phyloP scores from a whole-genome alignment of 768 basidiomycete genomes.

The Leccinum boreale region DNA sequence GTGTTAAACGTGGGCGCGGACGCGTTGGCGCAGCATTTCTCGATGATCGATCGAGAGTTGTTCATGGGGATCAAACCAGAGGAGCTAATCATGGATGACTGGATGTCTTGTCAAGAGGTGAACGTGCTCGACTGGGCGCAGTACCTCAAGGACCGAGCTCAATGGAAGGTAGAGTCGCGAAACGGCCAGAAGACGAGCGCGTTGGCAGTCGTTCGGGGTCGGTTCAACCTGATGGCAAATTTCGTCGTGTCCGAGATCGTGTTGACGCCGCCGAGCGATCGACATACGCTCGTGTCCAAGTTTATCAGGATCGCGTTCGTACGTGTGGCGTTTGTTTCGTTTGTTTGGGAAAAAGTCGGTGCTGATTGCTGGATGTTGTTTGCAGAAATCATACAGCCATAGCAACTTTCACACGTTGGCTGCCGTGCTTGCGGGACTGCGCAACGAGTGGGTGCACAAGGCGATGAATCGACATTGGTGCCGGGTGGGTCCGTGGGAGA shows the following conservation, averaged over 20 bases:
- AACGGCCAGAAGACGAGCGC: conserved; percentile 64
- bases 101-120: conserved; percentile 58
- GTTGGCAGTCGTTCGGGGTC: conserved; percentile 67
- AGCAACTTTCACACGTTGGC: conserved; percentile 78
- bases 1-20: conserved; percentile 61
- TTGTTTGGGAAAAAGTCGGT: background rate
- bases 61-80: conserved; percentile 85
- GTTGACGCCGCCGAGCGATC: conserved; percentile 62
- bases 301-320: conserved; percentile 88
- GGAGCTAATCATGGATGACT: conserved; percentile 75
- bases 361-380: background rate
- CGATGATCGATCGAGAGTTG: conserved; percentile 85
- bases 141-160: conserved; percentile 72
- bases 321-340: conserved; percentile 23
- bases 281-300: conserved; percentile 65
- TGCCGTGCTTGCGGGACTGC: conserved; percentile 76
- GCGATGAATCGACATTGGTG: conserved; percentile 61
- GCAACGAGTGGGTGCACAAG: conserved; percentile 61
- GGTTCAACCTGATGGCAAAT: conserved; percentile 82
- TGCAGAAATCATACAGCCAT: conserved; percentile 74
- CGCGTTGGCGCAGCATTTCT: conserved; percentile 70
- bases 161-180: conserved; percentile 61
- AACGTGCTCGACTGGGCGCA: conserved; percentile 81
- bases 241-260: conserved; percentile 82
- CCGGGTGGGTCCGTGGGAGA: conserved; percentile 66